A percentile compares a stretch with the other conserved stretches of the same genome.
Evolutionary conservation across 2,329 filamentous ascomycete genomes (phyloP).

Genomic region (Exutisphaerella laricina): DNA sequence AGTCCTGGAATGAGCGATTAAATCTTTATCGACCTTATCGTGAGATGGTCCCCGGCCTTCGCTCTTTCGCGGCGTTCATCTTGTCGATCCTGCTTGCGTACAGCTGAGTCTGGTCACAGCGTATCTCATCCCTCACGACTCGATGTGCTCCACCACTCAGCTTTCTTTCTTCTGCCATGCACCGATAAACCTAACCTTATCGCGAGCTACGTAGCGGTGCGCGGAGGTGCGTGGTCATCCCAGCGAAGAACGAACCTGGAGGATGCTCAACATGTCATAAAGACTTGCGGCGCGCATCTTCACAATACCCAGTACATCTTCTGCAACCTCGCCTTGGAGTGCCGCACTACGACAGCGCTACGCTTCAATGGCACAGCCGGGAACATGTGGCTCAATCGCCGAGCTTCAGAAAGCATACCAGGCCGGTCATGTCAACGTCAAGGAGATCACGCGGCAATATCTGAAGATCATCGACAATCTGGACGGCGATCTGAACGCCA

Average conservation of each 20-base stretch:
- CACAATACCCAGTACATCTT: no score
- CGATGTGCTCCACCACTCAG: not conserved
- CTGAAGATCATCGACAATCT: constrained; percentile 15
- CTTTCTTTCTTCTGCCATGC: not conserved
- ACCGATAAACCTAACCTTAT: constrained; percentile 3
- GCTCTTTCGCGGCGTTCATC: no score
- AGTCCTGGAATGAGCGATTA: no score
- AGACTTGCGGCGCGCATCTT: no score
- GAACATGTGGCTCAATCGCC: constrained; percentile 10
- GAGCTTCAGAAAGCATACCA: constrained; percentile 17
- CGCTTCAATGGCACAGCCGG: constrained; percentile 1
- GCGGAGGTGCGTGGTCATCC: not conserved
- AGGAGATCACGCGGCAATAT: constrained; percentile 16
- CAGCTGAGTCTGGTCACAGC: not conserved
- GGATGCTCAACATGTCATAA: constrained; percentile 2
- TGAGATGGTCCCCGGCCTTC: no score
- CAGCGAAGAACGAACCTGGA: not conserved
- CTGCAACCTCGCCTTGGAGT: no score
- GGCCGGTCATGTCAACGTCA: constrained; percentile 13
- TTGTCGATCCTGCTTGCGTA: not conserved
- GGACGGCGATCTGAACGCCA: constrained; percentile 22
- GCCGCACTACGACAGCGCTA: no score
- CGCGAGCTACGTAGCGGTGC: not conserved
- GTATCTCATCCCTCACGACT: not conserved
- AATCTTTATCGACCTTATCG: no score